Conservation (phyloP, 441 rosid genomes). For the Populus trichocarpa region DNA sequence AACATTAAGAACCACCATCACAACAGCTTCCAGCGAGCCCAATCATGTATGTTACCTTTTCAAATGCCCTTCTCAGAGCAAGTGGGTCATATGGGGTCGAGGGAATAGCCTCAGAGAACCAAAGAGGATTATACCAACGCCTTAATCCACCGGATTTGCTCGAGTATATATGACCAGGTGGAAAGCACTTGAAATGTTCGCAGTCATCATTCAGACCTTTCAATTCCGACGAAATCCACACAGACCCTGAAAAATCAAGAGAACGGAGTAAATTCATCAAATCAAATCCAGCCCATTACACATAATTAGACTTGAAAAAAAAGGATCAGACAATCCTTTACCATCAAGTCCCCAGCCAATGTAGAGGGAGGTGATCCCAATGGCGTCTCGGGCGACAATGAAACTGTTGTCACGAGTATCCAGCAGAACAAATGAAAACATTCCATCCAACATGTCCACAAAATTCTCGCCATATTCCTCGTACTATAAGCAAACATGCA, state of each 20-base stretch:
- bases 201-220: constrained; percentile 81
- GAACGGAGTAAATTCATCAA: neutral
- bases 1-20: neutral
- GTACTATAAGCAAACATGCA: constrained; percentile 35
- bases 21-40: neutral
- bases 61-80: constrained; percentile 59
- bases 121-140: constrained; percentile 85
- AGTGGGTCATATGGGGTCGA: constrained; percentile 73
- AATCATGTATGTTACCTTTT: constrained; percentile 44
- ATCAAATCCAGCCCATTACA: neutral
- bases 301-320: neutral
- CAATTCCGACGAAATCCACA: constrained; percentile 82
- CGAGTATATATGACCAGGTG: constrained; percentile 84
- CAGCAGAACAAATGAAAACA: constrained; percentile 82
- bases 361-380: constrained; percentile 86
- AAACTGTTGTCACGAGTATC: constrained; percentile 75
- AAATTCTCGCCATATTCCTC: constrained; percentile 84
- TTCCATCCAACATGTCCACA: constrained; percentile 84
- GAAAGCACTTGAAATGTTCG: constrained; percentile 80
- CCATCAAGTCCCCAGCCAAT: constrained; percentile 94
- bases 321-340: neutral
- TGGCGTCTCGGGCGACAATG: constrained; percentile 82
- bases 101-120: constrained; percentile 71
- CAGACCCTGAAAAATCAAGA: constrained; percentile 40
- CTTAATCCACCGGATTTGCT: constrained; percentile 65